phyloP scores from a whole-genome alignment of 169 alveolate species.

The Cryptosporidium xiaoi region DNA sequence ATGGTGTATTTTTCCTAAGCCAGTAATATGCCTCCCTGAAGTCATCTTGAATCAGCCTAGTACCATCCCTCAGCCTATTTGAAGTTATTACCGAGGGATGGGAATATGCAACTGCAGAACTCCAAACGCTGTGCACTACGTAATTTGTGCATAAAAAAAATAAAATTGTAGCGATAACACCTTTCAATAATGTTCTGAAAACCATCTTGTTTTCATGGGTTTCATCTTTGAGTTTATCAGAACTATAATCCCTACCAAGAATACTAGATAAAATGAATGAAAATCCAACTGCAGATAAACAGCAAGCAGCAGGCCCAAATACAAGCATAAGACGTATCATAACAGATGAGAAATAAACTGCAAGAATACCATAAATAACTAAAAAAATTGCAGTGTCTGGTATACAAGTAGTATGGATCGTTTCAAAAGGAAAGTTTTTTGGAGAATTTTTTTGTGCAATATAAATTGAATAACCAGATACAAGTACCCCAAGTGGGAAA shows the following conservation, averaged over 20 bases:
- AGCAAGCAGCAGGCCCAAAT: slow-evolving; percentile 92
- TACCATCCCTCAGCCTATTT: slow-evolving; percentile 85
- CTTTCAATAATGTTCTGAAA: neutral
- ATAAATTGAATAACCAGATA: slow-evolving; percentile 77
- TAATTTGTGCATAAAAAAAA: slow-evolving; percentile 80
- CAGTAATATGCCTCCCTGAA: slow-evolving; percentile 98
- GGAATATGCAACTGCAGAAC: slow-evolving; percentile 92
- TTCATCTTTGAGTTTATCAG: neutral
- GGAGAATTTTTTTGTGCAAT: slow-evolving; percentile 72
- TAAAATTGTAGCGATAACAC: slow-evolving; percentile 27
- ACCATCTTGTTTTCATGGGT: slow-evolving; percentile 6
- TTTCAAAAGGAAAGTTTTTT: slow-evolving; percentile 38
- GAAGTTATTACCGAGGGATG: slow-evolving; percentile 92
- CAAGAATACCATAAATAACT: slow-evolving; percentile 92
- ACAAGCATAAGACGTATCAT: slow-evolving; percentile 97
- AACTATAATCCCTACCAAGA: slow-evolving; percentile 24
- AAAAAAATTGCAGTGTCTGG: slow-evolving; percentile 91
- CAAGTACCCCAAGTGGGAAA: slow-evolving; percentile 82
- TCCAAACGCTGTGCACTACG: slow-evolving; percentile 90
- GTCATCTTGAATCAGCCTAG: slow-evolving; percentile 94
- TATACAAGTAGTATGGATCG: slow-evolving; percentile 81
- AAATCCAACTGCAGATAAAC: slow-evolving; percentile 93
- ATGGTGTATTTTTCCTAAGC: slow-evolving; percentile 94
- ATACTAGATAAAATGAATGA: slow-evolving; percentile 85
- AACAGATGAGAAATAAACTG: slow-evolving; percentile 94